These are phyloP conservation scores for Colletotrichum sojae DNA, from an alignment of 2,329 filamentous ascomycete genomes.

Conservation along the genomic window DNA sequence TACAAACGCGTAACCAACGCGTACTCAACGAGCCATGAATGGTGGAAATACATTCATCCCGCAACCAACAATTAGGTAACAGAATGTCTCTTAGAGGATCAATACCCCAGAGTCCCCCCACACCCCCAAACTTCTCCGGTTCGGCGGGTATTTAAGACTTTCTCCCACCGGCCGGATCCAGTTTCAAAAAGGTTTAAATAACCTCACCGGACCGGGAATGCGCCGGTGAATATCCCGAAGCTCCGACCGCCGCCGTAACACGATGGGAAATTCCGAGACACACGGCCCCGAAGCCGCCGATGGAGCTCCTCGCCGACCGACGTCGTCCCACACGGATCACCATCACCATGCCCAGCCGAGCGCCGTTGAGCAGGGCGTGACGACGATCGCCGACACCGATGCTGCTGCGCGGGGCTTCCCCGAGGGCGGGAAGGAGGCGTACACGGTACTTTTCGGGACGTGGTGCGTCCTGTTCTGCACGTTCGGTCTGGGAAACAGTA, in stretches of 20 bases:
- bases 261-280: slow-evolving; percentile 16
- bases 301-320: background rate
- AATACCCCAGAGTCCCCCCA: slow-evolving; percentile 14
- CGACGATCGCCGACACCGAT: slow-evolving; percentile 40
- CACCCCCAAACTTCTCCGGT: slow-evolving; percentile 12
- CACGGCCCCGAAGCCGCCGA: background rate
- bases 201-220: background rate
- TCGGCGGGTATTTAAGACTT: slow-evolving; percentile 16
- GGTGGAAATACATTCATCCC: slow-evolving; percentile 37
- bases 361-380: slow-evolving; percentile 31
- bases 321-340: background rate
- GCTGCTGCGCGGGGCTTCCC: slow-evolving; percentile 62
- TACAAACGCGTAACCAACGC: background rate
- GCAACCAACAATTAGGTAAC: slow-evolving; percentile 33
- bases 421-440: slow-evolving; percentile 70
- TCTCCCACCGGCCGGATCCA: background rate
- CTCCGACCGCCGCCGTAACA: background rate
- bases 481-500: slow-evolving; percentile 59
- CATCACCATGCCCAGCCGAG: slow-evolving; percentile 36
- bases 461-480: slow-evolving; percentile 61
- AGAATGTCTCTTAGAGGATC: slow-evolving; percentile 11
- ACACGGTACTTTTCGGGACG: slow-evolving; percentile 66
- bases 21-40: slow-evolving; percentile 1
- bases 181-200: background rate
- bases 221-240: background rate